These are phyloP conservation scores for Ceratocystis destructans DNA, from an alignment of 2,329 filamentous ascomycete species.

Conservation along the genomic window DNA sequence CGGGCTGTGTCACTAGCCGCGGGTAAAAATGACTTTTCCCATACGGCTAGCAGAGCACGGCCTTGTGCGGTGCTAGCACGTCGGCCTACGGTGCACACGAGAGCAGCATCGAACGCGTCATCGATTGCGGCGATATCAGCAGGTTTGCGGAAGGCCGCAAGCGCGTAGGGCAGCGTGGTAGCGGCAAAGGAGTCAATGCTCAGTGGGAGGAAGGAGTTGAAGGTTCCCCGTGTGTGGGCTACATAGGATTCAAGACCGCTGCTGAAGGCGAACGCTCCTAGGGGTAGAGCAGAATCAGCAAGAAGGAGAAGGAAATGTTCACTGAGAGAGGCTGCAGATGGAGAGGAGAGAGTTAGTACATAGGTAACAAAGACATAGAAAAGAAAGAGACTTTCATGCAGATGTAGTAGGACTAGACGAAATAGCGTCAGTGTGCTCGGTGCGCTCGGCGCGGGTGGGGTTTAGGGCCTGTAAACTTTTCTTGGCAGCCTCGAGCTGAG, in stretches of 20 bases:
- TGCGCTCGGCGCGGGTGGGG: neutral
- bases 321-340: conserved; percentile 19
- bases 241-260: conserved; percentile 72
- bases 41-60: conserved; percentile 57
- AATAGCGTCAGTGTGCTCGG: neutral
- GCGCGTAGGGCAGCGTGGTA: conserved; percentile 60
- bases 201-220: conserved; percentile 53
- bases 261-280: conserved; percentile 80
- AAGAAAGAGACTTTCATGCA: neutral
- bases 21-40: conserved; percentile 54
- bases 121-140: conserved; percentile 43
- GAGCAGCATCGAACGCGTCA: conserved; percentile 62
- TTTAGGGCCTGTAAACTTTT: conserved; percentile 5
- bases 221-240: conserved; percentile 45
- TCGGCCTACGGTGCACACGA: conserved; percentile 65
- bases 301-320: conserved; percentile 62
- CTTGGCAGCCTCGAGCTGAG: neutral
- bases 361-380: neutral
- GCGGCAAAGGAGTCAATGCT: conserved; percentile 59
- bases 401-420: neutral
- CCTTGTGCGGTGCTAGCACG: conserved; percentile 65
- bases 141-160: conserved; percentile 50
- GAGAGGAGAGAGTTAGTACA: neutral
- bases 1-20: conserved; percentile 19
- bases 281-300: conserved; percentile 65